Evolutionary conservation across 768 basidiomycete species (phyloP), one percentile per base, ranked within the genome.

Genomic region (Neoboletus magnificus): DNA sequence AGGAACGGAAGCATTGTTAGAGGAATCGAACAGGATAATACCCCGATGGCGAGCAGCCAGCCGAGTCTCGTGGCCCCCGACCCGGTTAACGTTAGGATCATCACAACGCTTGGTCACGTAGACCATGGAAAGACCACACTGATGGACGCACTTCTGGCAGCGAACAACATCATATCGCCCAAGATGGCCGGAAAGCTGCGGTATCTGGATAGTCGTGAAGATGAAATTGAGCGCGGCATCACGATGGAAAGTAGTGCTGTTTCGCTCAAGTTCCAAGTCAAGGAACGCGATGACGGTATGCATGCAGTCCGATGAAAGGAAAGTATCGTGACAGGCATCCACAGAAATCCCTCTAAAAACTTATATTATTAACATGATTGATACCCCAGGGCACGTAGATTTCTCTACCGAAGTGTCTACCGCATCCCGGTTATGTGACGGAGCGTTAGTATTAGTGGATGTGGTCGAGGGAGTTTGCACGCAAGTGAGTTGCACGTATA

Each of bases 191-290:
- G 97, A 11, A 98, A 97, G 70, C 86, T 98, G 72, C 80, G 97
- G 51, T 99, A 96, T 70, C 77, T 98, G 50, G 97, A 99, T 68
- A 92, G 89, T 55, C 80, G 97, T 61, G 94, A 98, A 68, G 97
- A 98, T 64, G 97, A 99, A 66, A 95, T 98, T 65, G 88, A 98
- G 73, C 78, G 97, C 48, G 97, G 97, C 3, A 99, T 99, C 57
- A 98, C 97, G 0, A 98, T 99, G 97, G 95, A 99, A 73, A 93
- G 91, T 60, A 94, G 91, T 69, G 95, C 97, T 0, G 89, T 98
- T 7, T 93, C 91, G 5, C 76, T 98, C 51, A 82, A 84, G 58
- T 99, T 97, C 66, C 87, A 90, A 59, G 90, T 92, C 53, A 79
- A 84, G 73, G 85, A 85, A 36, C 77, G 75, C 49, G 71, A 79